Base-by-base conservation (phyloP, 2,329 filamentous ascomycete species). In the Xylaria sp. region DNA sequence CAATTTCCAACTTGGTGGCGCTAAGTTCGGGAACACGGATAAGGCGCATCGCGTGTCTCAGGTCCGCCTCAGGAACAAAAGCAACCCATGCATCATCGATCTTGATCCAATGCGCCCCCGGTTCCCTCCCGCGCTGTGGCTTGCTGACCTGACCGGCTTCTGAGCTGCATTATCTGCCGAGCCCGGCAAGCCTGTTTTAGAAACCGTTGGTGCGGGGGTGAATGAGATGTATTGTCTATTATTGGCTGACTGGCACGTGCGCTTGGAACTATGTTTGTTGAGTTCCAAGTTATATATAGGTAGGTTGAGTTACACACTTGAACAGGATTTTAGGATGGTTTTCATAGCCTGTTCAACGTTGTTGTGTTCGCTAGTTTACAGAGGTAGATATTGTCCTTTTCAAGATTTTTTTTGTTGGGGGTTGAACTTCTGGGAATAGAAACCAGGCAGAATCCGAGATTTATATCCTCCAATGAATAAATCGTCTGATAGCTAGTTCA, bases 41-140 rank as follows among this genome's bases (percentile, higher is more conserved):
- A 58, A 31, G 26, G 46, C 40, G 33, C 17, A 57, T 66, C 44
- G 63, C 63, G 67, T 58, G 63, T 66, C 53, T 66, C 63, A 66
- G 5, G 51, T 59, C 26, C 49, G 44, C 51, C 62, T 65, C 66
- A 61, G 40, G 65, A 42, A 66, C n/a, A 31, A 38, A 17, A 17
- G n/a, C 53, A 15, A 31, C 17, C 3, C 36, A 49, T 15, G 46
- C 13, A 49, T 23, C 20, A 49, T 23, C 20, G 4, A 49, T 26
- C 46, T 20, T 9, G 9, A 33, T 33, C 33, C 33, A 23, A 48
- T 48, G 2, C 46, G 2, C 10, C 48, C 48, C 48, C 15, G 48
- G 26, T n/a, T 23, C 48, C 31, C 49, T 53, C 48, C 48, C 48
- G 48, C 48, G 49, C 26, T n/a, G 26, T 53, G 49, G 49, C 49